phyloP scores from a whole-genome alignment of 2,329 filamentous ascomycete genomes.

The Tolypocladium sp. region DNA sequence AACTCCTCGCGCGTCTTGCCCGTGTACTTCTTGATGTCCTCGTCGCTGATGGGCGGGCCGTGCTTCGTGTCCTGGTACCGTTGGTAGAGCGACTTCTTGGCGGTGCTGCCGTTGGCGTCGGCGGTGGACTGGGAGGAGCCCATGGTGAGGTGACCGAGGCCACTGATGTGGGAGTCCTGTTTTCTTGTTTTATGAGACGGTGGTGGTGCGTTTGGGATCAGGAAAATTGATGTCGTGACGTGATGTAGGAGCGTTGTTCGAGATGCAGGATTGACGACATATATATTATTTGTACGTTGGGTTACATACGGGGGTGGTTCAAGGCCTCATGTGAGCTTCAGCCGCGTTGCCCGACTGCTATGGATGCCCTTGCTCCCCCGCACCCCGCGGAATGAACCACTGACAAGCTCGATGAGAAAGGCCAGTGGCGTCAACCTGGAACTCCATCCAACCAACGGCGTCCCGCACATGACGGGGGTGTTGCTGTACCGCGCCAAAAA shows the following conservation, averaged over 20 bases:
- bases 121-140: conserved; percentile 4
- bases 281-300: not conserved
- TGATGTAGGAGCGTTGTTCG: not conserved
- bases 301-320: no score
- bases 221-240: not conserved
- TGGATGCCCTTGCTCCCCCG: not conserved
- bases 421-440: no score
- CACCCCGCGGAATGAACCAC: no score
- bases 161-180: not conserved
- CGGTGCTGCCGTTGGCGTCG: not conserved
- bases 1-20: conserved; percentile 27
- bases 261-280: not conserved
- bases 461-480: no score
- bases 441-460: no score
- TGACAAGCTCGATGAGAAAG: no score
- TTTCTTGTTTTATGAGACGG: not conserved
- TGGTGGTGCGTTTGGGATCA: not conserved
- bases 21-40: conserved; percentile 30
- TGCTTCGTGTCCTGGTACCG: conserved; percentile 22
- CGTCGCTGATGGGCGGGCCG: conserved; percentile 22
- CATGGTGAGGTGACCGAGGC: conserved; percentile 2
- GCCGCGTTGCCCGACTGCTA: conserved; percentile 1
- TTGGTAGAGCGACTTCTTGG: conserved; percentile 20
- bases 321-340: not conserved
- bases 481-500: no score